phyloP scores from a whole-genome alignment of 805 yeast genomes.

The Suhomyces faveliae region DNA sequence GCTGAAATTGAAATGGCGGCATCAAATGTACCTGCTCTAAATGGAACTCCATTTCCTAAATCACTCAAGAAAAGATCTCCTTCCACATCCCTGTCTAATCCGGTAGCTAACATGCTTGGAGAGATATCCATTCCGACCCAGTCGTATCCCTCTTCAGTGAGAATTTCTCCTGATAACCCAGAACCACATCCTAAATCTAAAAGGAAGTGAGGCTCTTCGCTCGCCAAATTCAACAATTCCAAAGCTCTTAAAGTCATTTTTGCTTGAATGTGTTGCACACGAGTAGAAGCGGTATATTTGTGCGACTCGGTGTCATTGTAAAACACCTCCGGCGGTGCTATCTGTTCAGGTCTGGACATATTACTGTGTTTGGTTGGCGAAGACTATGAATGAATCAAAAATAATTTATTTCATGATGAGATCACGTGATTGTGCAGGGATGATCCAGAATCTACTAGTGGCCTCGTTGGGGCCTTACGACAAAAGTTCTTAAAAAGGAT shows the following conservation, averaged over 20 bases:
- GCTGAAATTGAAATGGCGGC: constrained; percentile 95
- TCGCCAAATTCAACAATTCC: constrained; percentile 74
- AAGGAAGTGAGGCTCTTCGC: constrained; percentile 59
- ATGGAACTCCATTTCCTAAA: constrained; percentile 92
- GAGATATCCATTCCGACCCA: constrained; percentile 98
- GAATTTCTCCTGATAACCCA: constrained; percentile 90
- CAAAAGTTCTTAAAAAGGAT: no score
- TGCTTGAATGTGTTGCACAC: constrained; percentile 98
- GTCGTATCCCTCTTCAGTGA: constrained; percentile 87
- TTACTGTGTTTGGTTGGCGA: background rate
- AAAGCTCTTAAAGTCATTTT: constrained; percentile 94
- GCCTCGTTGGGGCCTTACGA: no score
- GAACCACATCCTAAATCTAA: constrained; percentile 97
- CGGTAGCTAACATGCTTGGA: constrained; percentile 94
- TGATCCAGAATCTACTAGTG: no score
- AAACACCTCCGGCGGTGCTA: constrained; percentile 95
- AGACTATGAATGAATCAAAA: background rate
- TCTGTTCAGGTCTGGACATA: constrained; percentile 95
- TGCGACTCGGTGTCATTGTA: constrained; percentile 87
- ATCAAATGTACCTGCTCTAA: constrained; percentile 93
- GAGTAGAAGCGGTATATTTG: constrained; percentile 88
- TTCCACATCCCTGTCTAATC: constrained; percentile 85
- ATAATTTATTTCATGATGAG: background rate
- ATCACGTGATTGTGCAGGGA: background rate
- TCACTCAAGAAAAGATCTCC: constrained; percentile 92